Evolutionary conservation across 176 grass and related monocot genomes (phyloP), one percentile per base, ranked within the genome.

Genomic region (Guadua angustifolia): DNA sequence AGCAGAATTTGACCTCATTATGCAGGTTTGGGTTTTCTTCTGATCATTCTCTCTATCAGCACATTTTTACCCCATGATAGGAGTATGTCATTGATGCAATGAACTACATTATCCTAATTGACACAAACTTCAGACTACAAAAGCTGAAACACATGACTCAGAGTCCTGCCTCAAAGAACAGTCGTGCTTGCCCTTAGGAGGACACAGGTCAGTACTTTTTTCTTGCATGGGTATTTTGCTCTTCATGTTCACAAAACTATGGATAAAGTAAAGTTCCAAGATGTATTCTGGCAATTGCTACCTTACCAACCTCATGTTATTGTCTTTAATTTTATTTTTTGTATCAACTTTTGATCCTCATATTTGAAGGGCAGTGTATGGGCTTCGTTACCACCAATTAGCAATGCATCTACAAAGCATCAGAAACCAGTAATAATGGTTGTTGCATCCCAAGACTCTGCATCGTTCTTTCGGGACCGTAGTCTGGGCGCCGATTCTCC

Each of bases 331-430:
- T 83, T 79, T 63, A 6, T 84, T 80, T 84, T 84, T 83, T 78
- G 65, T 12, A 46, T 83, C 29, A 52, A 79, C 68, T 79, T 82
- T 60, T 93, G 47, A 90, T 92, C 71, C 82, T 84, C 71, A 39
- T 88, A 86, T 90, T 88, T 95, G 91, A 93, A 93, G 87, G 87
- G 91, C 96, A 98, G 96, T 98, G 93, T 98, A 60, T 98, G 96
- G 96, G 82, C 96, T 86, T 98, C 96, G 1, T 81, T 98, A 83
- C 93, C 93, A 35, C 85, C 93, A 85, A 85, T 98, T 39, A 95
- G 89, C 70, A 81, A 83, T 88, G 88, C 74, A 73, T 89, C 92
- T 66, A 55, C 11, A 29, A 61, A 85, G 77, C 71, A 84, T 83
- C 52, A 83, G 58, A 98, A 95, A 85, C 91, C 91, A 85, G 83